A percentile compares a stretch with the other conserved stretches of the same genome.
Conservation (phyloP, 2,329 filamentous ascomycete species). For the Cytospora paraplurivora region DNA sequence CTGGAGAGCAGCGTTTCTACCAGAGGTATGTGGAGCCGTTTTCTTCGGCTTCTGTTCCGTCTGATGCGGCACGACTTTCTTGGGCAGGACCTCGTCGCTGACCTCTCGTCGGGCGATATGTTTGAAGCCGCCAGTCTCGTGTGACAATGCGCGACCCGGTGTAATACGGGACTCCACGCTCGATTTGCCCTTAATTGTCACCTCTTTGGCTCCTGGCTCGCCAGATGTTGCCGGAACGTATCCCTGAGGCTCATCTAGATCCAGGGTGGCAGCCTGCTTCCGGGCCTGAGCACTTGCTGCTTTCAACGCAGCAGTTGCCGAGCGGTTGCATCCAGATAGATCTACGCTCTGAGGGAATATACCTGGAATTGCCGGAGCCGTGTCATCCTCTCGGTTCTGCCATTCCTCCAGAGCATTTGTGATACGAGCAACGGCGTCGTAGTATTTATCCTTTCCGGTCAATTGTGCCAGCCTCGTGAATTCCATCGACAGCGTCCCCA, state of each 20-base stretch:
- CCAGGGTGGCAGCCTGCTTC: slow-evolving; percentile 38
- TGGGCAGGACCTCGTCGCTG: background rate
- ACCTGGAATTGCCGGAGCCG: slow-evolving; percentile 63
- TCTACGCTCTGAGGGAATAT: slow-evolving; percentile 81
- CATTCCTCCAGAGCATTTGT: slow-evolving; percentile 76
- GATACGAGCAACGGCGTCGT: slow-evolving; percentile 85
- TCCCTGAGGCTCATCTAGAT: slow-evolving; percentile 34
- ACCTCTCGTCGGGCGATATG: slow-evolving; percentile 18
- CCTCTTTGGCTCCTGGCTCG: background rate
- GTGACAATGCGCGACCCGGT: slow-evolving; percentile 33
- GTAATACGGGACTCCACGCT: slow-evolving; percentile 36
- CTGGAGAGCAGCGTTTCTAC: slow-evolving; percentile 5
- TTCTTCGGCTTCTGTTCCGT: background rate
- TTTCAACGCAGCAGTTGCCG: slow-evolving; percentile 41
- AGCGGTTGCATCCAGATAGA: slow-evolving; percentile 74
- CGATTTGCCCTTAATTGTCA: slow-evolving; percentile 27
- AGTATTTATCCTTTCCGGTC: slow-evolving; percentile 77
- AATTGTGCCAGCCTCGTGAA: slow-evolving; percentile 88
- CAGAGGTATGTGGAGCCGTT: background rate
- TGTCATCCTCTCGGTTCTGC: slow-evolving; percentile 62
- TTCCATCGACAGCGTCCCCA: slow-evolving; percentile 81
- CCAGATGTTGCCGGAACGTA: slow-evolving; percentile 33
- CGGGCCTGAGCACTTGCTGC: slow-evolving; percentile 41
- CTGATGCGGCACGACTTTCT: background rate
- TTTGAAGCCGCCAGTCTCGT: slow-evolving; percentile 29